Conservation (phyloP, 1,284 basidiomycete genomes). For the Erythrobasidium hasegawianum region DNA sequence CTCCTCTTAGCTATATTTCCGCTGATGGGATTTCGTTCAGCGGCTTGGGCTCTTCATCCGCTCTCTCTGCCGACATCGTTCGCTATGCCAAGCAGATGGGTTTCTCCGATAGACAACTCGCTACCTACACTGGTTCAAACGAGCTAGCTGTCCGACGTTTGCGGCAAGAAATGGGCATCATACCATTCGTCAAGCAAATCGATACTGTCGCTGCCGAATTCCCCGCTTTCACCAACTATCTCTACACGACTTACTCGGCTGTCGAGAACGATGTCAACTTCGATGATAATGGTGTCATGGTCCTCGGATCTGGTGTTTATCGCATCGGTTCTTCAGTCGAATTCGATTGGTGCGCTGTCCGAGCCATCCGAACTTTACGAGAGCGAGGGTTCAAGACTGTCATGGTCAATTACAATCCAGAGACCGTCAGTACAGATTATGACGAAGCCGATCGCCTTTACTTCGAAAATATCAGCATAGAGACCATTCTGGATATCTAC, state of each 20-base stretch:
- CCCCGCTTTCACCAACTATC: slow-evolving; percentile 97
- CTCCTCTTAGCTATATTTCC: slow-evolving; percentile 12
- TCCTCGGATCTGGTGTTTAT: slow-evolving; percentile 96
- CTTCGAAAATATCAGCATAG: slow-evolving; percentile 97
- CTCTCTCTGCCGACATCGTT: slow-evolving; percentile 64
- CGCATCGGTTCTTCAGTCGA: slow-evolving; percentile 98
- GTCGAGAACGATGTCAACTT: slow-evolving; percentile 86
- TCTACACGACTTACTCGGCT: slow-evolving; percentile 97
- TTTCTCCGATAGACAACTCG: slow-evolving; percentile 90
- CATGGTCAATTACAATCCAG: slow-evolving; percentile 99
- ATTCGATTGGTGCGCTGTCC: slow-evolving; percentile 99
- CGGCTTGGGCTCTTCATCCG: slow-evolving; percentile 57
- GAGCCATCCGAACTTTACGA: slow-evolving; percentile 90
- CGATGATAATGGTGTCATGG: slow-evolving; percentile 89
- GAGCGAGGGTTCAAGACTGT: slow-evolving; percentile 92
- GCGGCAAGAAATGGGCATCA: slow-evolving; percentile 76
- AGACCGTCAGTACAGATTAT: slow-evolving; percentile 98
- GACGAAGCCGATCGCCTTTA: slow-evolving; percentile 97
- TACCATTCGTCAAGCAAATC: slow-evolving; percentile 96
- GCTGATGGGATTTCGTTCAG: slow-evolving; percentile 36
- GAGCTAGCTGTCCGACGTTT: slow-evolving; percentile 82
- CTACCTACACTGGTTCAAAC: slow-evolving; percentile 72
- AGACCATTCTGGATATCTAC: slow-evolving; percentile 96
- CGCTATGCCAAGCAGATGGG: slow-evolving; percentile 89
- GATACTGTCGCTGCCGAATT: slow-evolving; percentile 98